These are phyloP conservation scores for Noccaea bulbosa DNA, from an alignment of 345 rosid species.

Conservation along the genomic window DNA sequence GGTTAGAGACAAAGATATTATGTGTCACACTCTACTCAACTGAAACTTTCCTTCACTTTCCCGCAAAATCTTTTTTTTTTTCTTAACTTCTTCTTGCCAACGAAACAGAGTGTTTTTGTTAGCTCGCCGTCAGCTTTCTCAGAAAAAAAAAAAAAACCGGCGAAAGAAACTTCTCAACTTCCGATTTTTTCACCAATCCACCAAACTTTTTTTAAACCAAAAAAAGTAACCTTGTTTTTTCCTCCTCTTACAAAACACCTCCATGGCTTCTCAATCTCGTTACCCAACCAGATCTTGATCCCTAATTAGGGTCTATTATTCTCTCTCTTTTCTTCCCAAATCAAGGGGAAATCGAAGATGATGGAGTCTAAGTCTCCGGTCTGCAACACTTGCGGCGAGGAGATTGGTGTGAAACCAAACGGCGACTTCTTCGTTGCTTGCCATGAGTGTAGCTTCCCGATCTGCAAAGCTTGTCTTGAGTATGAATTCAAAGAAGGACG, in stretches of 20 bases:
- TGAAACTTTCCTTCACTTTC: slow-evolving; percentile 62
- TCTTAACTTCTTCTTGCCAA: slow-evolving; percentile 26
- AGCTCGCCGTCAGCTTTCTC: slow-evolving; percentile 43
- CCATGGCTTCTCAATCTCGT: slow-evolving; percentile 33
- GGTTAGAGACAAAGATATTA: slow-evolving; percentile 30
- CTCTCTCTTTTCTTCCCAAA: slow-evolving; percentile 12
- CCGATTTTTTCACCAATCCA: slow-evolving; percentile 53
- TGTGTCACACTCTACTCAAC: slow-evolving; percentile 45
- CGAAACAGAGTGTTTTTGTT: slow-evolving; percentile 20
- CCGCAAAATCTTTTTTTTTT: slow-evolving; percentile 53
- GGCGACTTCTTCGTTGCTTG: slow-evolving; percentile 82
- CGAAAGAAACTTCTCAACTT: slow-evolving; percentile 65
- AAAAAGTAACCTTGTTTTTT: slow-evolving; percentile 18
- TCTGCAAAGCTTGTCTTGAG: slow-evolving; percentile 86
- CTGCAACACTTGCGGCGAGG: slow-evolving; percentile 89
- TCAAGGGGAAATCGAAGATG: slow-evolving; percentile 48
- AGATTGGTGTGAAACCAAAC: slow-evolving; percentile 61
- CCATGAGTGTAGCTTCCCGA: slow-evolving; percentile 83
- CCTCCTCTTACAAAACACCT: slow-evolving; percentile 36
- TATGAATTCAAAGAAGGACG: slow-evolving; percentile 85
- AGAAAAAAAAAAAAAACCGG: background rate
- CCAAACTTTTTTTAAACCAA: slow-evolving; percentile 42
- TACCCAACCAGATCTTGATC: slow-evolving; percentile 25
- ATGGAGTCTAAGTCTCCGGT: slow-evolving; percentile 76
- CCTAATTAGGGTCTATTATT: slow-evolving; percentile 37